phyloP scores from a whole-genome alignment of 2,329 filamentous ascomycete species.

The Fusarium fracticaudum region DNA sequence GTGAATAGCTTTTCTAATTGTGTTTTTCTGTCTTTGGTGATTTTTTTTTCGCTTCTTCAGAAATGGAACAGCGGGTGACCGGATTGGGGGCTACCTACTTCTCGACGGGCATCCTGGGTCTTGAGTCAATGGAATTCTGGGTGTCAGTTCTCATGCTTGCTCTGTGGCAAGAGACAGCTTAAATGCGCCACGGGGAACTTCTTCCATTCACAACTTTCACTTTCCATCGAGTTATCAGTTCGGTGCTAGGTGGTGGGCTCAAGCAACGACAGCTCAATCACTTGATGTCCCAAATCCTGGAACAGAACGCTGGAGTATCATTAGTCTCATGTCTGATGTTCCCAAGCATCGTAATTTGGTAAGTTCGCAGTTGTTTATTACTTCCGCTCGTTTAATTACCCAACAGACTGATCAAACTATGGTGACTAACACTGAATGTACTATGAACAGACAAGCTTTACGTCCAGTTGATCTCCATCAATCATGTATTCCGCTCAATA shows the following conservation, averaged over 20 bases:
- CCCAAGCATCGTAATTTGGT: fast-evolving
- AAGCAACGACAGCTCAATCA: fast-evolving
- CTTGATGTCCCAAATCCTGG: no score
- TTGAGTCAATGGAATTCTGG: neutral
- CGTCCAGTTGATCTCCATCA: neutral
- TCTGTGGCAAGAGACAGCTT: fast-evolving
- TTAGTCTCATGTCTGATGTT: neutral
- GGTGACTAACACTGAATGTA: neutral
- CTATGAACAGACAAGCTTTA: neutral
- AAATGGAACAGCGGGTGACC: no score
- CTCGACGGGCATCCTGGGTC: neutral
- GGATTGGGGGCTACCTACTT: fast-evolving
- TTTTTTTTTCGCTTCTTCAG: no score
- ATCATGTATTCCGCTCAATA: neutral
- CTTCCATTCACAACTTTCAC: neutral
- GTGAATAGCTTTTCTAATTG: neutral
- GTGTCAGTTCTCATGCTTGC: neutral
- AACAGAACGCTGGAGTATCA: neutral
- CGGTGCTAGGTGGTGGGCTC: no score
- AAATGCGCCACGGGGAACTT: fast-evolving
- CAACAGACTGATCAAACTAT: neutral
- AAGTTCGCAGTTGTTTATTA: fast-evolving
- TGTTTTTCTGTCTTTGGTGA: fast-evolving
- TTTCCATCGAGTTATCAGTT: neutral
- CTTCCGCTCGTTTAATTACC: fast-evolving